phyloP scores from a whole-genome alignment of 78 protist species.

The Cavenderia fasciculata region DNA sequence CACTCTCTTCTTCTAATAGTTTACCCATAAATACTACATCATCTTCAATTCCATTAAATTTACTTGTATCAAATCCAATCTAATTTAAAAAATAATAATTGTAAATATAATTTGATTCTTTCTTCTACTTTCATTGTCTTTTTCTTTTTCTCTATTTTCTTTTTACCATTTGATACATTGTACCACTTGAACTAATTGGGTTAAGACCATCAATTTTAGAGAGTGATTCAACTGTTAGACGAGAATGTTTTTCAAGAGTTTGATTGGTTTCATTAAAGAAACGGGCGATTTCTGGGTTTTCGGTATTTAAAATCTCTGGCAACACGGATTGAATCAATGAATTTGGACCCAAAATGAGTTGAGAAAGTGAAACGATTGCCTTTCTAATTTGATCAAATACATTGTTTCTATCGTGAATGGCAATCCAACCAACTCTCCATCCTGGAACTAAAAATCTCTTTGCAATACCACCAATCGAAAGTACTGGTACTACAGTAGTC shows the following conservation, averaged over 20 bases:
- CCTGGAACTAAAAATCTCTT: conserved; percentile 96
- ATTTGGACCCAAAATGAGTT: conserved; percentile 90
- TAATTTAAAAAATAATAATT: too few relatives aligned
- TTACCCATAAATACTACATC: conserved; percentile 82
- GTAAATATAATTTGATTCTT: too few relatives aligned
- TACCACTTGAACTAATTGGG: conserved; percentile 88
- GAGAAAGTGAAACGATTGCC: conserved; percentile 76
- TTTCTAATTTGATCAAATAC: conserved; percentile 29
- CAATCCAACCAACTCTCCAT: conserved; percentile 96
- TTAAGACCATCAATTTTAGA: conserved; percentile 76
- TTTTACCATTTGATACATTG: conserved; percentile 93
- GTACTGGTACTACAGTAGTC: conserved; percentile 80
- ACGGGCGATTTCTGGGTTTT: not conserved
- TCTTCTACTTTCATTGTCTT: too few relatives aligned
- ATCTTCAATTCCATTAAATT: conserved; percentile 62
- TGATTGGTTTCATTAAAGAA: conserved; percentile 44
- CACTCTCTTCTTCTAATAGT: conserved; percentile 87
- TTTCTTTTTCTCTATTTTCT: too few relatives aligned
- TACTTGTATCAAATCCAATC: conserved; percentile 80
- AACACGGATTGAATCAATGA: conserved; percentile 85
- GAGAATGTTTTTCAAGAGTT: conserved; percentile 84
- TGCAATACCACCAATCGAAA: conserved; percentile 96
- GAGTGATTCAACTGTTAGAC: conserved; percentile 40
- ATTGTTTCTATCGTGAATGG: conserved; percentile 83
- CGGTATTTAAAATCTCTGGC: conserved; percentile 72